Percentiles rank a stretch among this genome's conserved stretches.
phyloP scores from a whole-genome alignment of 139 green algal genomes.

The Nannochloris sp. region DNA sequence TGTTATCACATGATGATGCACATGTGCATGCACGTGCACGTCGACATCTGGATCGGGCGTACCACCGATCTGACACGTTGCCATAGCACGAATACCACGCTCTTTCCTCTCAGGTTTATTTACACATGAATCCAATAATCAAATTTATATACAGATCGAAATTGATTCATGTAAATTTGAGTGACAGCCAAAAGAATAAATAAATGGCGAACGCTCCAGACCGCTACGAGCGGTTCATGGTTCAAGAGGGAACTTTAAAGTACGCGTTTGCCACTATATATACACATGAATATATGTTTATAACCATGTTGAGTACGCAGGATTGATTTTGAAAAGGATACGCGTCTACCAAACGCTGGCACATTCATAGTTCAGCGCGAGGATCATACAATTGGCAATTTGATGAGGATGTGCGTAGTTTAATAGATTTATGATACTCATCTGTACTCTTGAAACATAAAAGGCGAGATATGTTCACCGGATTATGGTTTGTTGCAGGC shows the following conservation, averaged over 20 bases:
- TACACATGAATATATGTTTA: too few relatives aligned
- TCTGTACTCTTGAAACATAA: background rate
- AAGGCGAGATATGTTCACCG: background rate
- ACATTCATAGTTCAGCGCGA: conserved; percentile 79
- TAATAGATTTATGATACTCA: background rate
- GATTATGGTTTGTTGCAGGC: conserved; percentile 18
- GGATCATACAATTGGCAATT: conserved; percentile 92
- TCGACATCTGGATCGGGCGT: too few relatives aligned
- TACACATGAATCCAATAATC: too few relatives aligned
- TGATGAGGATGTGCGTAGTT: conserved; percentile 62
- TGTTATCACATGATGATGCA: too few relatives aligned
- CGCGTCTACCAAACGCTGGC: conserved; percentile 76
- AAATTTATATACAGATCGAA: too few relatives aligned
- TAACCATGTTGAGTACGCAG: too few relatives aligned
- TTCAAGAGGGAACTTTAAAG: conserved; percentile 74
- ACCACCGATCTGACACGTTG: too few relatives aligned
- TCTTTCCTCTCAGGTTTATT: too few relatives aligned
- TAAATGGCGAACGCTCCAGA: conserved; percentile 55
- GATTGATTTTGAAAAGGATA: conserved; percentile 68
- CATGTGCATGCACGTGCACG: too few relatives aligned
- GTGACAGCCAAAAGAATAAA: too few relatives aligned
- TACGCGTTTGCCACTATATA: conserved; percentile 17
- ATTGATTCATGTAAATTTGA: too few relatives aligned
- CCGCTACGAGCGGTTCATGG: conserved; percentile 82
- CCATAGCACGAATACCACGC: too few relatives aligned